Evolutionary conservation across 257 asterid species (phyloP).

Genomic region (Jacaranda mimosifolia): DNA sequence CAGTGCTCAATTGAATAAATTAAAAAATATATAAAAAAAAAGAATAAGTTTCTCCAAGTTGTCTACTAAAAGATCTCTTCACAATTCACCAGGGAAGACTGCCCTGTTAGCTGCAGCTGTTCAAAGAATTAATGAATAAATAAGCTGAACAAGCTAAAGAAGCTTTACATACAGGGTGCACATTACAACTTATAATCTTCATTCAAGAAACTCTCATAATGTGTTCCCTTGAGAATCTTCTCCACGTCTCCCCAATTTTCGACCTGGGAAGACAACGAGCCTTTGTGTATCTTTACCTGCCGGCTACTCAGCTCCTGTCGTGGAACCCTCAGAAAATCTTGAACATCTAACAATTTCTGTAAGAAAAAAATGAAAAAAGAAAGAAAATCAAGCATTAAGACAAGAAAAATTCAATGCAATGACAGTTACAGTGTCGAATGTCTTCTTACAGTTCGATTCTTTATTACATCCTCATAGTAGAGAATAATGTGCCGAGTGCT

Average conservation of each 20-base stretch:
- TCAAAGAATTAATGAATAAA: slow-evolving; percentile 66
- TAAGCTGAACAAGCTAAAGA: slow-evolving; percentile 42
- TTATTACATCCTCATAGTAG: slow-evolving; percentile 84
- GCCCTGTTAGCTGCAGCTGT: slow-evolving; percentile 48
- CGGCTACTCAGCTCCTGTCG: slow-evolving; percentile 67
- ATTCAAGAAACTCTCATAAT: slow-evolving; percentile 61
- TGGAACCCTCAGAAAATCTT: slow-evolving; percentile 83
- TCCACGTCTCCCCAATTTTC: slow-evolving; percentile 85
- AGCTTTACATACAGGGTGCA: slow-evolving; percentile 47
- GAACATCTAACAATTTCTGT: slow-evolving; percentile 83
- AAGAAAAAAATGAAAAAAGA: not conserved
- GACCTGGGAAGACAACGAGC: slow-evolving; percentile 76
- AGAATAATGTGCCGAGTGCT: slow-evolving; percentile 83
- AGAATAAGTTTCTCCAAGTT: not conserved
- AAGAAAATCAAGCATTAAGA: slow-evolving; percentile 8
- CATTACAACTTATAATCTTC: slow-evolving; percentile 71
- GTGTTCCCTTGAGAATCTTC: slow-evolving; percentile 77
- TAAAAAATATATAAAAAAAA: not conserved
- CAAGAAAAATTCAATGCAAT: not conserved
- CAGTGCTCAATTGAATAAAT: too few species aligned
- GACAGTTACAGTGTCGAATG: not conserved
- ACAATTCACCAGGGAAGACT: slow-evolving; percentile 57
- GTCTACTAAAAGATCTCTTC: slow-evolving; percentile 34
- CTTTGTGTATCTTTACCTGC: slow-evolving; percentile 92
- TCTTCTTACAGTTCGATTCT: slow-evolving; percentile 73